Base-by-base conservation (phyloP, 768 basidiomycete genomes). In the Rhizopogon sp. region DNA sequence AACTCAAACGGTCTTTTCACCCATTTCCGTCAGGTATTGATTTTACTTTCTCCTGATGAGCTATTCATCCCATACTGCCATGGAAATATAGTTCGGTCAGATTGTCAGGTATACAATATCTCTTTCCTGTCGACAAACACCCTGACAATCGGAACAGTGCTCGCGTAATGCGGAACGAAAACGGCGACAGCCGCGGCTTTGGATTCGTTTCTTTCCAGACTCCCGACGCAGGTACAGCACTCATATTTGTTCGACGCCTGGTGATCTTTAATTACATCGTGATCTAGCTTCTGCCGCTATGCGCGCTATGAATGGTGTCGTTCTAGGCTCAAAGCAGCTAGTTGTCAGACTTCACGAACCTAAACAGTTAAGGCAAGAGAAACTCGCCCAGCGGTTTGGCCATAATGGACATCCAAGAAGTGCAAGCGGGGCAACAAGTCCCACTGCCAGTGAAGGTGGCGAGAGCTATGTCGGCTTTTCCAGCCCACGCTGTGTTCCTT, bases 341-440 rank as follows among this genome's bases (percentile, higher is more conserved):
- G 87, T 90, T 1, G 93, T 96, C 28, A 82, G 93, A 41, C 72
- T 95, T 51, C 92, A 95, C 60, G 93, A 95, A 69, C 93, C 92
- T 8, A 94, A 93, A 67, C 89, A 92, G 66, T 71, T 93, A n/a
- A 81, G 93, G 20, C 88, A 93, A 66, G 90, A 92, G 72, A 93
- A 93, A 60, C 76, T 93, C 8, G 90, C 90, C 13, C 85, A 87
- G 54, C 79, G 90, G n/a, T 92, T 89, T 62, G 82, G 75, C 46
- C 82, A 85, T 60, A 90, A 88, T 62, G 85, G 86, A 14, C 91
- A 93, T 62, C 90, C 89, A 10, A 80, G 89, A 58, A 86, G 78
- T 57, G 81, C 86, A 3, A 90, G 88, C 62, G 92, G 92, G 11
- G 89, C 90, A 8, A 92, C 90, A 1, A 91, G 89, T 64, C 92